phyloP scores from a whole-genome alignment of 768 basidiomycete species.

The Panaeolus papilionaceus region DNA sequence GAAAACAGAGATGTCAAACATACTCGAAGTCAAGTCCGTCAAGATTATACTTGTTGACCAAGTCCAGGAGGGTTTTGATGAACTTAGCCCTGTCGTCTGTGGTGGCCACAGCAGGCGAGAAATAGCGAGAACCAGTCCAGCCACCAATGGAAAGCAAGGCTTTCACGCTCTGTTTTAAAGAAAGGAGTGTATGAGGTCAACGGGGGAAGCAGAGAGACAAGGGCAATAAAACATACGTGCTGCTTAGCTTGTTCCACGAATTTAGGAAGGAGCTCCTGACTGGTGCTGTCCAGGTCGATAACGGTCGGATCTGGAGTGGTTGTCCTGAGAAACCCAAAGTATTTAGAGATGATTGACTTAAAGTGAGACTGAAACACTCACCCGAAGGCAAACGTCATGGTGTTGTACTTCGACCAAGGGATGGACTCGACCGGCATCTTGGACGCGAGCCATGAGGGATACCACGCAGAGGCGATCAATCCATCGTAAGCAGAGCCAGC shows the following conservation, averaged over 20 bases:
- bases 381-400: slow-evolving; percentile 69
- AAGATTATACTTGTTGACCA: slow-evolving; percentile 56
- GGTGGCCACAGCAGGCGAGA: slow-evolving; percentile 63
- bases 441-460: slow-evolving; percentile 51
- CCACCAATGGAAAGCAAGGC: slow-evolving; percentile 70
- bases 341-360: slow-evolving; percentile 10
- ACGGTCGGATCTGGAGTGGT: slow-evolving; percentile 46
- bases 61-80: slow-evolving; percentile 55
- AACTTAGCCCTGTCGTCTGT: slow-evolving; percentile 62
- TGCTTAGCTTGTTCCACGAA: slow-evolving; percentile 57
- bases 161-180: slow-evolving; percentile 50
- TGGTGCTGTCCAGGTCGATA: slow-evolving; percentile 45
- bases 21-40: slow-evolving; percentile 77
- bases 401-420: slow-evolving; percentile 58
- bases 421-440: slow-evolving; percentile 50
- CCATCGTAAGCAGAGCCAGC: slow-evolving; percentile 1
- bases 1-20: slow-evolving; percentile 30
- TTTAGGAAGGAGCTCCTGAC: slow-evolving; percentile 52
- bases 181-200: slow-evolving; percentile 7
- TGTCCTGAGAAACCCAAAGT: slow-evolving; percentile 29
- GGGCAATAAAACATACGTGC: slow-evolving; percentile 35
- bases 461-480: slow-evolving; percentile 48
- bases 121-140: slow-evolving; percentile 69
- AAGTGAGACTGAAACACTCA: slow-evolving; percentile 37
- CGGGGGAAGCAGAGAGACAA: slow-evolving; percentile 8